These are phyloP conservation scores for Zygotorulaspora florentina DNA, from an alignment of 805 yeast species.

Conservation along the genomic window DNA sequence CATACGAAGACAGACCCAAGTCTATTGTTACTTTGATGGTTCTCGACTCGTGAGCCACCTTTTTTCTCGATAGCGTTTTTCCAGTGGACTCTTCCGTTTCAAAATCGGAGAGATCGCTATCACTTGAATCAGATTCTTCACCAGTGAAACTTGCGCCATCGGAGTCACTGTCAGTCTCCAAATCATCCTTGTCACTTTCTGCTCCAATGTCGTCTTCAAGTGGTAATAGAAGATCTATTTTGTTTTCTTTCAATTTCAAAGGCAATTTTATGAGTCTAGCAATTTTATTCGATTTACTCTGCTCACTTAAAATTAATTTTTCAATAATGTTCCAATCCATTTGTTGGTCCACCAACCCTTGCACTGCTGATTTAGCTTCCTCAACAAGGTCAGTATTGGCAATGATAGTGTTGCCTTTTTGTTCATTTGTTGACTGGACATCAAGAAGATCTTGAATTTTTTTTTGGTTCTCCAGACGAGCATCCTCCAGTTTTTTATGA, in stretches of 20 bases:
- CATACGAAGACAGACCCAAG: constrained; percentile 69
- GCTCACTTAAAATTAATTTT: constrained; percentile 64
- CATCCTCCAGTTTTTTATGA: constrained; percentile 65
- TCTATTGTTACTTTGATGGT: constrained; percentile 59
- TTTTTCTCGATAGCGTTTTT: constrained; percentile 8
- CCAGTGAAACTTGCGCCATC: constrained; percentile 16
- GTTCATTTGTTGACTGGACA: constrained; percentile 59
- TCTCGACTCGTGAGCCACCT: constrained; percentile 14
- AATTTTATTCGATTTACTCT: constrained; percentile 55
- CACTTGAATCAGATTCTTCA: constrained; percentile 12
- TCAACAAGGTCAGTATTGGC: constrained; percentile 67
- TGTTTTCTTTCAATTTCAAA: constrained; percentile 63
- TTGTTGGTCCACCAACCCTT: constrained; percentile 65
- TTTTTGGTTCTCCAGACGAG: constrained; percentile 64
- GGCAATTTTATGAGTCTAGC: constrained; percentile 65
- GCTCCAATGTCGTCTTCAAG: constrained; percentile 38
- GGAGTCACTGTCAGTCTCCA: constrained; percentile 27
- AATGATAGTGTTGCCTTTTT: constrained; percentile 71
- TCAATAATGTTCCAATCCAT: constrained; percentile 95
- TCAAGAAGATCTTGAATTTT: constrained; percentile 63
- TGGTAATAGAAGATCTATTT: constrained; percentile 47
- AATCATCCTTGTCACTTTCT: constrained; percentile 30
- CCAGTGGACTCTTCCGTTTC: constrained; percentile 16
- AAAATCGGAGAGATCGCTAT: constrained; percentile 19
- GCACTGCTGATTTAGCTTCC: constrained; percentile 64